Conservation (phyloP, 2,329 filamentous ascomycete species). For the Plectosphaerella plurivora region DNA sequence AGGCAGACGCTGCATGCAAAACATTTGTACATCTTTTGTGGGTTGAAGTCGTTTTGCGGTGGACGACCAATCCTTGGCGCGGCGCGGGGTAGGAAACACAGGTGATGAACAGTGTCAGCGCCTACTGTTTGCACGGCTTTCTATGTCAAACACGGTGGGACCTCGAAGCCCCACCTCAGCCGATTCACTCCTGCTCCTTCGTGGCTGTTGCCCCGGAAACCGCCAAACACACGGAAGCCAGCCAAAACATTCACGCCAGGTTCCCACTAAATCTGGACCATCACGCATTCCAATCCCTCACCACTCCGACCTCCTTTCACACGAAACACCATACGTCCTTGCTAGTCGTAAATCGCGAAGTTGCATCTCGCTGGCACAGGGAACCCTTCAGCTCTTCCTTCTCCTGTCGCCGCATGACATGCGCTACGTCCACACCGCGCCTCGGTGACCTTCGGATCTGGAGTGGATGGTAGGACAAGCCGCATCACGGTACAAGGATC, state of each 20-base stretch:
- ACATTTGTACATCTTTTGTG: too few species aligned
- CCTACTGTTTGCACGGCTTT: too few species aligned
- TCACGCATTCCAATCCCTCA: slow-evolving; percentile 3
- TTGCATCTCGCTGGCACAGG: not conserved
- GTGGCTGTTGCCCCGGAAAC: not conserved
- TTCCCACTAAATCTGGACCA: slow-evolving; percentile 1
- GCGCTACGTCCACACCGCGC: not conserved
- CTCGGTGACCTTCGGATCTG: slow-evolving; percentile 1
- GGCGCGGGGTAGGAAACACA: too few species aligned
- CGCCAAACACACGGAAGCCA: not conserved
- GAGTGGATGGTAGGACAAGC: slow-evolving; percentile 1
- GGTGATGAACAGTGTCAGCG: too few species aligned
- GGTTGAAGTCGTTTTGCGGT: too few species aligned
- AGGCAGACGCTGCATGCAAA: too few species aligned
- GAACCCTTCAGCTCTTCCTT: not conserved
- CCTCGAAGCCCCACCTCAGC: too few species aligned
- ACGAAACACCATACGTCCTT: not conserved
- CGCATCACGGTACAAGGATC: slow-evolving; percentile 3
- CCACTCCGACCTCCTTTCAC: not conserved
- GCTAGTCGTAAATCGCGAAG: not conserved
- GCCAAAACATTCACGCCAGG: slow-evolving; percentile 1
- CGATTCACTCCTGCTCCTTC: too few species aligned
- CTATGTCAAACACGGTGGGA: too few species aligned
- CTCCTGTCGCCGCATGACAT: slow-evolving; percentile 2
- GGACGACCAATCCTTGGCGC: too few species aligned